A percentile compares a stretch with the other conserved stretches of the same genome.
Conservation (phyloP, 495 filamentous ascomycete species). For the Parathielavia appendiculata region DNA sequence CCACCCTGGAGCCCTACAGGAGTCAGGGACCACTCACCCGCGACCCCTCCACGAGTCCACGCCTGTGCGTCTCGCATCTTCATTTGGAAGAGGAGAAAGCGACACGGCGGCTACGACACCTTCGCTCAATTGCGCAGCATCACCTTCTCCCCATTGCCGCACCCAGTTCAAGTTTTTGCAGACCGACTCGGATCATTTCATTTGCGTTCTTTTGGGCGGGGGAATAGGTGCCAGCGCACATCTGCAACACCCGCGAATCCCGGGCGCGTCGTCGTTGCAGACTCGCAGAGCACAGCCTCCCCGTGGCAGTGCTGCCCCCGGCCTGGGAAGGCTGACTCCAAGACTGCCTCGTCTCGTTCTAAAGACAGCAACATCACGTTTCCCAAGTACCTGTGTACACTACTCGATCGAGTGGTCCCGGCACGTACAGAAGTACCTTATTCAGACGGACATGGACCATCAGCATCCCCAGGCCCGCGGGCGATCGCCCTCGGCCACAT, state of each 20-base stretch:
- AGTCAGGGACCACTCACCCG: too few species aligned
- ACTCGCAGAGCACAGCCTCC: constrained; percentile 31
- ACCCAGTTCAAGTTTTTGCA: neutral
- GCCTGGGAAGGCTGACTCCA: constrained; percentile 32
- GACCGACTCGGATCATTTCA: neutral
- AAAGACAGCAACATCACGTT: constrained; percentile 37
- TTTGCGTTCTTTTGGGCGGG: neutral
- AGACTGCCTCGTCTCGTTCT: constrained; percentile 36
- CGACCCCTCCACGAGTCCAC: constrained; percentile 2
- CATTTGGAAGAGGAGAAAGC: constrained; percentile 12
- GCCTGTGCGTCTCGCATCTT: neutral
- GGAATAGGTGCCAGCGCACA: constrained; percentile 21
- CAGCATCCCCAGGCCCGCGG: constrained; percentile 43
- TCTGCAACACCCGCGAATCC: constrained; percentile 18
- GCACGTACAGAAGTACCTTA: constrained; percentile 10
- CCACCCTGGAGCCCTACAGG: neutral
- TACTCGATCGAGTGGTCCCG: constrained; percentile 14
- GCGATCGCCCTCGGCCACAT: constrained; percentile 42
- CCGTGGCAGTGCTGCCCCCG: constrained; percentile 31
- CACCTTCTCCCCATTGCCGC: neutral
- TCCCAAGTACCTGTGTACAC: neutral
- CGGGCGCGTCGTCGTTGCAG: constrained; percentile 22
- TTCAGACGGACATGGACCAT: constrained; percentile 38
- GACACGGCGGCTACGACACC: constrained; percentile 13
- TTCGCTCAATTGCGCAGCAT: neutral